Evolutionary conservation across 2,329 filamentous ascomycete genomes (phyloP).

Genomic region (Hymenoscyphus scutula): DNA sequence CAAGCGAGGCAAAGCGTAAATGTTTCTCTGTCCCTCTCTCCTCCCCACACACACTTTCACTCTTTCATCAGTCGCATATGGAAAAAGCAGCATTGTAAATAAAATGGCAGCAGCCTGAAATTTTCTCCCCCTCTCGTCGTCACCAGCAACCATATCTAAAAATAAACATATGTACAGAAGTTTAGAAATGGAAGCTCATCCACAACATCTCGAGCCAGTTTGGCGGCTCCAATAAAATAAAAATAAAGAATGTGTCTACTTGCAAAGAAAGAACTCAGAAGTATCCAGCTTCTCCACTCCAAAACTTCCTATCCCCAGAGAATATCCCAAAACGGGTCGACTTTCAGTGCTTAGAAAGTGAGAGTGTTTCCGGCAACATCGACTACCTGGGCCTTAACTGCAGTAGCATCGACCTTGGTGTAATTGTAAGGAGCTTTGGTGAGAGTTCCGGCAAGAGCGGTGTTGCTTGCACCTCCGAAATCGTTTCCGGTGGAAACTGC

Average conservation of each 20-base stretch:
- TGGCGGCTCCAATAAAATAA: not conserved
- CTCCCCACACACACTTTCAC: no score
- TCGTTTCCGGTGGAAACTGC: constrained; percentile 46
- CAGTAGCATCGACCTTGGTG: constrained; percentile 47
- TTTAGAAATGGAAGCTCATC: not conserved
- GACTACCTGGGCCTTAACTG: constrained; percentile 42
- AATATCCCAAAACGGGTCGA: not conserved
- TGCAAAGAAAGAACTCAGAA: not conserved
- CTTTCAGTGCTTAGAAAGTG: constrained; percentile 29
- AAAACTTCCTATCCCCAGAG: not conserved
- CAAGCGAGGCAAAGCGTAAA: no score
- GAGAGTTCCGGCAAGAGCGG: constrained; percentile 50
- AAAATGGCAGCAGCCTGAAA: no score
- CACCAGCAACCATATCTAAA: no score
- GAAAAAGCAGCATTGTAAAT: no score
- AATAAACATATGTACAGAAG: not conserved
- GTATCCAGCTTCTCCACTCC: not conserved
- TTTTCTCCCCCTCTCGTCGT: no score
- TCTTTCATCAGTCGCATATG: no score
- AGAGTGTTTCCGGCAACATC: constrained; percentile 38
- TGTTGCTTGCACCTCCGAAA: constrained; percentile 47
- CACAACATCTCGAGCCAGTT: not conserved
- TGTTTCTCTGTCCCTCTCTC: no score
- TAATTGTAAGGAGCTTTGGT: constrained; percentile 54
- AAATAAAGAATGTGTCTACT: not conserved